Conservation (phyloP, 208 protist species). For the Trichomonas tenax region DNA sequence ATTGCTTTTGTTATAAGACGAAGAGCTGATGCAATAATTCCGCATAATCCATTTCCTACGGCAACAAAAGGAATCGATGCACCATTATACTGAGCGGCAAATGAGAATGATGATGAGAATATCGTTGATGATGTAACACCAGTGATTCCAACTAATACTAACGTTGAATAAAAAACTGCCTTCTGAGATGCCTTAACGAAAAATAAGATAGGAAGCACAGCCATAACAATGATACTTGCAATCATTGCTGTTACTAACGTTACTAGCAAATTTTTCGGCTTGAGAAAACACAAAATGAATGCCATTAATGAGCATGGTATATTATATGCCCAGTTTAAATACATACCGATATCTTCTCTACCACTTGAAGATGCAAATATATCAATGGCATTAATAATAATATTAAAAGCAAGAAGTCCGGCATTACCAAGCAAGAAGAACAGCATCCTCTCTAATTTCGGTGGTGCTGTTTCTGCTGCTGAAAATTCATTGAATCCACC, state of each 20-base stretch:
- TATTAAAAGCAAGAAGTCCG: not conserved
- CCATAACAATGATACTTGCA: no score
- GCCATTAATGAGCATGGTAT: not conserved
- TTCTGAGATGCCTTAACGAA: no score
- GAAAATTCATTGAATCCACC: no score
- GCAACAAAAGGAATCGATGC: not conserved
- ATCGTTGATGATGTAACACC: not conserved
- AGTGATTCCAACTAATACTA: not conserved
- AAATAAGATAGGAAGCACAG: no score
- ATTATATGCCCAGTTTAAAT: not conserved
- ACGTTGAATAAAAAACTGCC: not conserved
- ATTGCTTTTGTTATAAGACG: conserved; percentile 1
- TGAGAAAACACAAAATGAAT: not conserved
- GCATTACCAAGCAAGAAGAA: not conserved
- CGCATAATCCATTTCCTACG: not conserved
- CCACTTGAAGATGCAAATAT: not conserved
- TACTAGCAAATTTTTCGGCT: not conserved
- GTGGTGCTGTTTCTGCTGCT: no score
- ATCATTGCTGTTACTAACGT: not conserved
- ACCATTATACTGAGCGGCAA: not conserved
- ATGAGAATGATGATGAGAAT: not conserved
- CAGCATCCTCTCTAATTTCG: not conserved
- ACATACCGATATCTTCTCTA: not conserved
- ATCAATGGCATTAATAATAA: conserved; percentile 9
- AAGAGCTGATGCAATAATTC: not conserved